A percentile compares a stretch with the other conserved stretches of the same genome.
Conservation (phyloP, 164 flowering plant genomes). For the Tetracentron sinense region DNA sequence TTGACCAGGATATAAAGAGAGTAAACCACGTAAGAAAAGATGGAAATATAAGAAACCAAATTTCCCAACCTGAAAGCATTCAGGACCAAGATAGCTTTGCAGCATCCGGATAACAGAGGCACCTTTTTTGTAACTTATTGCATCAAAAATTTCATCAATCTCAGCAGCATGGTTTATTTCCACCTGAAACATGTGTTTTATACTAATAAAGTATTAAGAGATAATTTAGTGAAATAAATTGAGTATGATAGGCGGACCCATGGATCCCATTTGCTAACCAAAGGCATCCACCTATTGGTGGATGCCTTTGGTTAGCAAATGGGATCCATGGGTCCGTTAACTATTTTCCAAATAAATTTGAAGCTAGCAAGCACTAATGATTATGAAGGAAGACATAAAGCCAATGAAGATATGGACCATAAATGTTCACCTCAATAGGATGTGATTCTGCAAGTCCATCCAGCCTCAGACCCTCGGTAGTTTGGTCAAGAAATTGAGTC, state of each 20-base stretch:
- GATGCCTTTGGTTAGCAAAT: no score
- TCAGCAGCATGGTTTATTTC: slow-evolving; percentile 84
- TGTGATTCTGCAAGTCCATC: slow-evolving; percentile 95
- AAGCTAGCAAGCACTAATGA: not conserved
- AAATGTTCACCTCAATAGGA: slow-evolving; percentile 74
- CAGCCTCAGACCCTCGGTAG: slow-evolving; percentile 74
- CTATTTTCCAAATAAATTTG: no score
- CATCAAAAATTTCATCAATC: slow-evolving; percentile 96
- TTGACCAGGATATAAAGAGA: not conserved
- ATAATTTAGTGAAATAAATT: not conserved
- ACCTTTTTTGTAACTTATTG: slow-evolving; percentile 88
- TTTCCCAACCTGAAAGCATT: slow-evolving; percentile 68
- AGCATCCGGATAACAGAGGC: slow-evolving; percentile 94
- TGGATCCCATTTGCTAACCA: no score
- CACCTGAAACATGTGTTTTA: slow-evolving; percentile 48
- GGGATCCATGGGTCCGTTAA: no score
- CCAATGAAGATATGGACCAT: not conserved
- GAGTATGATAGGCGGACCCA: no score
- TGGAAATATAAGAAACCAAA: not conserved
- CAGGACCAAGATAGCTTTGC: slow-evolving; percentile 90
- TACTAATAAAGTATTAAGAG: not conserved
- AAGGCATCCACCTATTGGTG: no score
- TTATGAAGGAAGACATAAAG: not conserved
- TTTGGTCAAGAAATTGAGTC: slow-evolving; percentile 93
- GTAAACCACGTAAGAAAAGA: not conserved